Evolutionary conservation across 495 filamentous ascomycete genomes (phyloP).

Genomic region (Niebla homalea): DNA sequence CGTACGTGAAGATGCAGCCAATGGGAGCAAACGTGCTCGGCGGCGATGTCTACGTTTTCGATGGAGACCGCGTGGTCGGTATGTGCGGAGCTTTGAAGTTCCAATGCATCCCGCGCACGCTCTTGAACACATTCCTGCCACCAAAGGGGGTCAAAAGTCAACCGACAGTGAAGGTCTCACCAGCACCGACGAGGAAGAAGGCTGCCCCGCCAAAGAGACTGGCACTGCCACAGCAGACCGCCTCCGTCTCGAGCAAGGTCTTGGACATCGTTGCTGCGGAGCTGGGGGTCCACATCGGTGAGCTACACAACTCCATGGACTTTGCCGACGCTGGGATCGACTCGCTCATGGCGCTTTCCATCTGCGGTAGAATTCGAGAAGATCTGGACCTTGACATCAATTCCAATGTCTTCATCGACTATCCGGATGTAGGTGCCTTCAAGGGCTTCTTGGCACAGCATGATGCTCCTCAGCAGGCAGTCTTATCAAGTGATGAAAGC

Average conservation of each 20-base stretch:
- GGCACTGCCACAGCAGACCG: background rate
- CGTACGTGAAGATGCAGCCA: slow-evolving; percentile 52
- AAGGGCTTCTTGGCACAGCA: slow-evolving; percentile 42
- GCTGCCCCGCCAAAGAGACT: slow-evolving; percentile 22
- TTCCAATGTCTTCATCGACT: slow-evolving; percentile 45
- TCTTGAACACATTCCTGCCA: slow-evolving; percentile 53
- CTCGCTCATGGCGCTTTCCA: slow-evolving; percentile 37
- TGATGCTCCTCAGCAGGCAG: slow-evolving; percentile 20
- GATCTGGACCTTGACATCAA: slow-evolving; percentile 37
- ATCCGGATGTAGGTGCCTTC: slow-evolving; percentile 45
- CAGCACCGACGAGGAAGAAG: slow-evolving; percentile 6
- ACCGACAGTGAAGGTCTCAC: slow-evolving; percentile 19
- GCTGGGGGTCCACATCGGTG: slow-evolving; percentile 46
- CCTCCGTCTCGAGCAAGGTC: slow-evolving; percentile 26
- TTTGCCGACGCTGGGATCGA: slow-evolving; percentile 42
- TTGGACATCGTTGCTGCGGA: slow-evolving; percentile 55
- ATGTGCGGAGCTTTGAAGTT: slow-evolving; percentile 39
- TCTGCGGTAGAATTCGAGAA: slow-evolving; percentile 35
- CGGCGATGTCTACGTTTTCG: slow-evolving; percentile 54
- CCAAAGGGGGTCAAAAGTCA: slow-evolving; percentile 34
- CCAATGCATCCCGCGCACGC: slow-evolving; percentile 50
- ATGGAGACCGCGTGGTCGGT: slow-evolving; percentile 46
- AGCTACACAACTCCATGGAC: slow-evolving; percentile 39
- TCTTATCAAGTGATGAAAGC: slow-evolving; percentile 24
- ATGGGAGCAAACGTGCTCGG: slow-evolving; percentile 36